Base-by-base conservation (phyloP, 1,284 basidiomycete species). In the Termitomyces sp. region DNA sequence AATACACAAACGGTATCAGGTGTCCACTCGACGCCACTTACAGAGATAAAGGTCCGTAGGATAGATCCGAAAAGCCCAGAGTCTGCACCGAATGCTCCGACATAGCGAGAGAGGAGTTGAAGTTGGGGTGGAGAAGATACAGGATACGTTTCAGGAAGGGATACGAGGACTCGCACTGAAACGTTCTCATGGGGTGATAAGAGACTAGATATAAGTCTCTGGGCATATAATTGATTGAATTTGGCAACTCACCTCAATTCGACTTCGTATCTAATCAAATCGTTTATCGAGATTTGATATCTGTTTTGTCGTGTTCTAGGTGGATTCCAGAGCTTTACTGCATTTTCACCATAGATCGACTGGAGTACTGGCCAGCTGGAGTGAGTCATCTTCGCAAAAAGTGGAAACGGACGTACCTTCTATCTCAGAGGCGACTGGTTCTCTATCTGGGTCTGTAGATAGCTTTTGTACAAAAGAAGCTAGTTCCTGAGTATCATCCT, bases 21-120 rank as follows among this genome's bases (percentile, higher is more conserved):
- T 0, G 74, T 72, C 81, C 88, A 93, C 53, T 90, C 82, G 8
- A 90, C 79, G 5, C 88, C 90, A 46, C 77, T 80, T 16, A 76
- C 66, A 1, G 91, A 89, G 54, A 94, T 91, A 68, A 83, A 95
- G 0, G 90, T 93, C 35, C 88, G 81, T 8, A 93, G 77, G 31
- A 93, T 77, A 8, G 80, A 79, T 16, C 91, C 91, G 64, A 93
- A 91, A 14, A 93, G 75, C 19, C 68, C 65, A 2, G 85, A 68
- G 59, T 91, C 87, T 2, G 86, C 83, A 24, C 84, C 80, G 60
- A 84, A 94, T 6, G 84, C 74, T 1, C 93, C 93, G 30, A 96
- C 80, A 68, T 95, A 96, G 40, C 84, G 80, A 3, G 91, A 93
- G 21, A 95, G 76, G 0, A 96, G 78, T 64, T 94, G 91, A 0